A percentile compares a stretch with the other conserved stretches of the same genome.
Evolutionary conservation across 192 early-diverging fungal species (phyloP).

Genomic region (Allomyces arbusculus): DNA sequence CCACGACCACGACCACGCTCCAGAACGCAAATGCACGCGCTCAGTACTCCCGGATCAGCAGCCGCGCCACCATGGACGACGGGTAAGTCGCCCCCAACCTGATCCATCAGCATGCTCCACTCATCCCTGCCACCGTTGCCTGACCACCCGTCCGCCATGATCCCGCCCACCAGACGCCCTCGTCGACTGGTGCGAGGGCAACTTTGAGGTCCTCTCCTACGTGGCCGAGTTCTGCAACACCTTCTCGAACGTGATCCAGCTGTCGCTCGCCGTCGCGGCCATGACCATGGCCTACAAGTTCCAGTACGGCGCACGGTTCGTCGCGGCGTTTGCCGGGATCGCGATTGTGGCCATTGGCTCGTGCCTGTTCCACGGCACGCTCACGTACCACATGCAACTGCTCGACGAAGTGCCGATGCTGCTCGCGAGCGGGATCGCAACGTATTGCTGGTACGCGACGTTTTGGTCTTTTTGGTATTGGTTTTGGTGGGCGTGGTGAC

Average conservation of each 20-base stretch:
- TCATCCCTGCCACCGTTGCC: too few relatives aligned
- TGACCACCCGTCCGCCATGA: too few relatives aligned
- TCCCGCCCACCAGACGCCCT: background rate
- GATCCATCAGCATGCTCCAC: too few relatives aligned
- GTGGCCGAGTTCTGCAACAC: constrained; percentile 28
- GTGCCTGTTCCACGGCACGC: constrained; percentile 20
- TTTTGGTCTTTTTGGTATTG: too few relatives aligned
- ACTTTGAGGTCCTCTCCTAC: constrained; percentile 4
- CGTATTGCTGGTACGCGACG: constrained; percentile 4
- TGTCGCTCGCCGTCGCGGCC: constrained; percentile 1
- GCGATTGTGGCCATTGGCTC: constrained; percentile 17
- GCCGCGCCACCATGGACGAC: too few relatives aligned
- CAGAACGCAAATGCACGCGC: too few relatives aligned
- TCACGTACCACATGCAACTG: constrained; percentile 14
- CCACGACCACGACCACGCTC: too few relatives aligned
- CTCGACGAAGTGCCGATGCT: constrained; percentile 27
- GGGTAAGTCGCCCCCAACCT: too few relatives aligned
- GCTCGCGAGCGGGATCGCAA: constrained; percentile 4
- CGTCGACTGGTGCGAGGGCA: constrained; percentile 17
- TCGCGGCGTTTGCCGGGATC: constrained; percentile 5
- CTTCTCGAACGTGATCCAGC: constrained; percentile 11
- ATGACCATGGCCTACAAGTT: constrained; percentile 3
- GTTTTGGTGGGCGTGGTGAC: too few relatives aligned
- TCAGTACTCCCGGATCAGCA: too few relatives aligned
- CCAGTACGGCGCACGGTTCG: constrained; percentile 6